A percentile compares a stretch with the other conserved stretches of the same genome.
These are phyloP conservation scores for Lasiosphaeria miniovina DNA, from an alignment of 495 filamentous ascomycete genomes.

Conservation along the genomic window DNA sequence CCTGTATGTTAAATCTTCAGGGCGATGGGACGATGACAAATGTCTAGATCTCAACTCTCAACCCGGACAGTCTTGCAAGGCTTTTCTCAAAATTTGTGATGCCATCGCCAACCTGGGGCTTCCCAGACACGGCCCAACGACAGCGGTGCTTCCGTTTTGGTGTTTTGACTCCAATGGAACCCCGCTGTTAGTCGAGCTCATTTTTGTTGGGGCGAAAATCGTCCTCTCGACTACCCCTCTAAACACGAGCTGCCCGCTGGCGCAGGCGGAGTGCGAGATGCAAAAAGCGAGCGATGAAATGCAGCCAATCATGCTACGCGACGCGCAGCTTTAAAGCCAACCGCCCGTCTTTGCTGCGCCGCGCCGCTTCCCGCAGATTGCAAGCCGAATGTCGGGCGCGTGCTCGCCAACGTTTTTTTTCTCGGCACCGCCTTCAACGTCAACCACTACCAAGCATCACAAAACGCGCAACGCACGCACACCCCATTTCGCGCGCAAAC, in stretches of 20 bases:
- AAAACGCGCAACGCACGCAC: not conserved
- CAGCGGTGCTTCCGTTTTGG: too few relatives aligned
- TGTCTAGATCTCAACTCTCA: too few relatives aligned
- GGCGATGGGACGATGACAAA: too few relatives aligned
- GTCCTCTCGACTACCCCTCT: not conserved
- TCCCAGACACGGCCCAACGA: too few relatives aligned
- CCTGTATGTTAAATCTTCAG: too few relatives aligned
- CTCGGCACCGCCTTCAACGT: not conserved
- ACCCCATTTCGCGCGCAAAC: not conserved
- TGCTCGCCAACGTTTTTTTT: not conserved
- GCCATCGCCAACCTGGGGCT: too few relatives aligned
- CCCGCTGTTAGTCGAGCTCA: conserved; percentile 1
- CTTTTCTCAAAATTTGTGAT: too few relatives aligned
- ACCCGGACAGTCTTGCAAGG: too few relatives aligned
- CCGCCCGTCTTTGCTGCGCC: not conserved
- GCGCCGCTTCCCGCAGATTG: not conserved
- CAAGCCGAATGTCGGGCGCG: not conserved
- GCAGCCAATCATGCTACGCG: too few relatives aligned
- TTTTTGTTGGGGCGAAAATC: not conserved
- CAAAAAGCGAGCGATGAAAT: not conserved
- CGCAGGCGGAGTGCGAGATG: not conserved
- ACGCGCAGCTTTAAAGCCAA: not conserved
- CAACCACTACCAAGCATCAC: not conserved
- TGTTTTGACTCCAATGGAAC: too few relatives aligned
- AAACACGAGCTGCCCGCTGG: not conserved